Conservation (phyloP, 2,329 filamentous ascomycete genomes). For the Phialophora chinensis region DNA sequence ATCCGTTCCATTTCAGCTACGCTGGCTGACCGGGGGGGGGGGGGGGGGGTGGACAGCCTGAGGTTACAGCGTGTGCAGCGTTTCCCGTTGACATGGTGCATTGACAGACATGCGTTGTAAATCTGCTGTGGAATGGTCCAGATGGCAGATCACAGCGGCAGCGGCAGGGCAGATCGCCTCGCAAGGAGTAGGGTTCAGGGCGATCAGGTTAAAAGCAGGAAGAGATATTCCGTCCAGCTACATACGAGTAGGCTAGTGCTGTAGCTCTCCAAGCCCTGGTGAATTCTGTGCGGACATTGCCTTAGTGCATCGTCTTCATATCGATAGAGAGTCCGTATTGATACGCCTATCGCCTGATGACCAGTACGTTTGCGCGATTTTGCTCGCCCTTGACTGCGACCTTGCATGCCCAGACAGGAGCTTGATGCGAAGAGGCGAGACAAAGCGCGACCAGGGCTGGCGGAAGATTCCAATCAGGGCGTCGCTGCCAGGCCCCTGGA, state of each 20-base stretch:
- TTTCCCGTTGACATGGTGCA: background rate
- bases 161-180: background rate
- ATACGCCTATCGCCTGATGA: slow-evolving; percentile 1
- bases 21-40: slow-evolving; percentile 22
- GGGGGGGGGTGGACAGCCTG: background rate
- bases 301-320: background rate
- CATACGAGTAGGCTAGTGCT: background rate
- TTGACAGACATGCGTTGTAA: background rate
- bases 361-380: background rate
- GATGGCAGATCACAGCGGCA: too few species aligned
- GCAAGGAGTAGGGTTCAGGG: too few species aligned
- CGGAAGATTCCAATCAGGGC: background rate
- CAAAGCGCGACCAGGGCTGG: background rate
- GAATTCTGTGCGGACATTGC: background rate
- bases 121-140: background rate
- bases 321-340: slow-evolving; percentile 2
- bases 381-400: background rate
- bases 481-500: background rate
- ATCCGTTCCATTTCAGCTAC: slow-evolving; percentile 34
- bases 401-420: background rate
- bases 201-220: too few species aligned
- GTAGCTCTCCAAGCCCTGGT: background rate
- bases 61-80: background rate
- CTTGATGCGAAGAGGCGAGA: background rate
- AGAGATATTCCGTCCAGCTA: too few species aligned